Base-by-base conservation (phyloP, 163 green algal species). In the Volvox carteri region DNA sequence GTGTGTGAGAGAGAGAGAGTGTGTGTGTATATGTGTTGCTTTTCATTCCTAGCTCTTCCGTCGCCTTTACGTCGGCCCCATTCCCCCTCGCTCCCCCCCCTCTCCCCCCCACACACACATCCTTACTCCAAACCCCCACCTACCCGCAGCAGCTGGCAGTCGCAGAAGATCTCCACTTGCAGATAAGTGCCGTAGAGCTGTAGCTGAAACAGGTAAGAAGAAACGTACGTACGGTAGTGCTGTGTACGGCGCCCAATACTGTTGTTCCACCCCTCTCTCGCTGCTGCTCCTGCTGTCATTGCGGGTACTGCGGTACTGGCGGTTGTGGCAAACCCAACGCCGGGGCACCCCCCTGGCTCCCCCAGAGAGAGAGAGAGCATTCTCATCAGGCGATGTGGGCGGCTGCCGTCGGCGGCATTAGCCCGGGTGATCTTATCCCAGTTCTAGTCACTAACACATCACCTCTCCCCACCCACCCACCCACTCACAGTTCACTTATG, bases 91-190 rank as follows among this genome's bases (percentile, higher is more conserved):
- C 68, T 54, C 37, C 68, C n/a, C 21, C 39, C 18, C 68, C 68
- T 74, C 8, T 8, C n/a, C 7, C n/a, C 19, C 68, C 37, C 37
- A n/a, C n/a, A 65, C 54, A 23, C 8, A 19, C 54, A 28, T 65
- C 54, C 28, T 2, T 25, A 18, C 74, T 4, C 46, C 9, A 44
- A 21, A 9, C 21, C n/a, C 48, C 48, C 48, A 2, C 50, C 25
- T 18, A 30, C n/a, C 50, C 33, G 52, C 75, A 84, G 75, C 75
- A 84, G 23, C 48, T 50, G 16, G 48, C 75, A 1, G 30, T 19
- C 12, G 75, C 75, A 30, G 50, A 84, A 52, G 30, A 84, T 30
- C 48, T 84, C 37, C 75, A 84, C 75, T 37, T 18, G 5, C 75
- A 54, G 30, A 5, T 84, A 4, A 5, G 21, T 23, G 30, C 30